Conservation (phyloP, 805 yeast genomes). For the Babjeviella inositovora region DNA sequence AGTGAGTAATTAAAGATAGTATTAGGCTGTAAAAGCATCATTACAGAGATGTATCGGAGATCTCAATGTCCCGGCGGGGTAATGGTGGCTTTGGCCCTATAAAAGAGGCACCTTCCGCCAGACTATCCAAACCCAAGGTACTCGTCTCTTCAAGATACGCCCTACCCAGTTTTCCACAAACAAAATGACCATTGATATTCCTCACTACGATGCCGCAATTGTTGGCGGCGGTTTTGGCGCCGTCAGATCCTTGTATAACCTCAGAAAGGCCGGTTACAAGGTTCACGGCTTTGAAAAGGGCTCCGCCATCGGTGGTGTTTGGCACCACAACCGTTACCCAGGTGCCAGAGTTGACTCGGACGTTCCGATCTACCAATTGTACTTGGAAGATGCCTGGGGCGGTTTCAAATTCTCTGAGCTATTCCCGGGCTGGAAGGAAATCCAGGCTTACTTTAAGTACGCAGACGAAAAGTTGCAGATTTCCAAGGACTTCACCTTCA, state of each 20-base stretch:
- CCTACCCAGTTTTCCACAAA: too few relatives aligned
- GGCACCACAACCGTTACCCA: slow-evolving; percentile 6
- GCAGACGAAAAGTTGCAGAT: slow-evolving; percentile 8
- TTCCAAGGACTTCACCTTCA: slow-evolving; percentile 7
- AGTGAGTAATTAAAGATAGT: too few relatives aligned
- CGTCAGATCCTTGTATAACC: slow-evolving; percentile 3
- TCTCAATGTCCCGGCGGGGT: too few relatives aligned
- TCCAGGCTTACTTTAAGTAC: slow-evolving; percentile 8
- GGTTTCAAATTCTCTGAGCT: slow-evolving; percentile 9
- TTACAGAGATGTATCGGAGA: too few relatives aligned
- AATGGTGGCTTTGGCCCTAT: too few relatives aligned
- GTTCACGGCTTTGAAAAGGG: slow-evolving; percentile 4
- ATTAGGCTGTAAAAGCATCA: too few relatives aligned
- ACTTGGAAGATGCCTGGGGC: slow-evolving; percentile 8
- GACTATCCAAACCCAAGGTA: too few relatives aligned
- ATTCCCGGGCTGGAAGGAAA: slow-evolving; percentile 9
- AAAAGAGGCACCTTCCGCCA: too few relatives aligned
- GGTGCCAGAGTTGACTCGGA: slow-evolving; percentile 11
- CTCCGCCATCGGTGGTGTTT: slow-evolving; percentile 6
- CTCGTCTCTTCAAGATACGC: too few relatives aligned
- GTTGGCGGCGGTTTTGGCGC: slow-evolving; percentile 7
- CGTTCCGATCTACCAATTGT: slow-evolving; percentile 9
- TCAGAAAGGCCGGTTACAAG: slow-evolving; percentile 4
- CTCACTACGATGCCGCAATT: slow-evolving; percentile 4
- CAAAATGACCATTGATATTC: too few relatives aligned